Percentiles rank a stretch among this genome's conserved stretches.
These are phyloP conservation scores for Dittrichia graveolens DNA, from an alignment of 129 eudicot species.

Conservation along the genomic window DNA sequence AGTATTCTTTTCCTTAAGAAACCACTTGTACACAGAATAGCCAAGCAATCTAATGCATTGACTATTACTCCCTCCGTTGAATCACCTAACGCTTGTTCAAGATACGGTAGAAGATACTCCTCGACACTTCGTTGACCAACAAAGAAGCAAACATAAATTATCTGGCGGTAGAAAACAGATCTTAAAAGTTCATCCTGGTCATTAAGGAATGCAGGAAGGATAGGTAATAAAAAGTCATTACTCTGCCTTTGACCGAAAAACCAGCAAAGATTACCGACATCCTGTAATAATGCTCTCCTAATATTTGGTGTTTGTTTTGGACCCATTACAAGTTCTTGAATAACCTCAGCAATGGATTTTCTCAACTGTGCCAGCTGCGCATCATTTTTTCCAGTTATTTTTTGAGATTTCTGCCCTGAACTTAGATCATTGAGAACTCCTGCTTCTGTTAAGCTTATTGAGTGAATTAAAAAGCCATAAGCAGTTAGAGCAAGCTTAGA, in stretches of 20 bases:
- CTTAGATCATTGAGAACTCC: conserved; percentile 80
- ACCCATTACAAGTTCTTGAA: conserved; percentile 99
- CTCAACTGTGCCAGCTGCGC: conserved; percentile 78
- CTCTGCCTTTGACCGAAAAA: conserved; percentile 95
- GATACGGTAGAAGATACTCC: conserved; percentile 93
- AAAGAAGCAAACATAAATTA: conserved; percentile 85
- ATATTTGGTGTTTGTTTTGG: conserved; percentile 97
- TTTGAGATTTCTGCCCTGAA: conserved; percentile 44
- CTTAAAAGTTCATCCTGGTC: conserved; percentile 89
- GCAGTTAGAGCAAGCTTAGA: conserved; percentile 92
- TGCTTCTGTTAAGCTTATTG: conserved; percentile 94
- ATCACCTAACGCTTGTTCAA: conserved; percentile 92
- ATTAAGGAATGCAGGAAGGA: conserved; percentile 90
- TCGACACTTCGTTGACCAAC: conserved; percentile 98
- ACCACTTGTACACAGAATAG: conserved; percentile 68
- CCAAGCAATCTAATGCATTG: conserved; percentile 79
- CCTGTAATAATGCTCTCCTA: conserved; percentile 88
- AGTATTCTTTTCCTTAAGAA: conserved; percentile 70
- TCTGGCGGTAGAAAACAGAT: conserved; percentile 80
- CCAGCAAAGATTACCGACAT: conserved; percentile 89
- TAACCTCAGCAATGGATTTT: conserved; percentile 90
- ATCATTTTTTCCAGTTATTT: conserved; percentile 49
- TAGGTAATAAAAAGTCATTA: conserved; percentile 82
- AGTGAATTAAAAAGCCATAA: conserved; percentile 85
- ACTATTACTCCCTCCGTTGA: conserved; percentile 78